Percentiles rank a stretch among this genome's conserved stretches.
phyloP scores from a whole-genome alignment of 129 eudicot genomes.

The Flaveria sonorensis region DNA sequence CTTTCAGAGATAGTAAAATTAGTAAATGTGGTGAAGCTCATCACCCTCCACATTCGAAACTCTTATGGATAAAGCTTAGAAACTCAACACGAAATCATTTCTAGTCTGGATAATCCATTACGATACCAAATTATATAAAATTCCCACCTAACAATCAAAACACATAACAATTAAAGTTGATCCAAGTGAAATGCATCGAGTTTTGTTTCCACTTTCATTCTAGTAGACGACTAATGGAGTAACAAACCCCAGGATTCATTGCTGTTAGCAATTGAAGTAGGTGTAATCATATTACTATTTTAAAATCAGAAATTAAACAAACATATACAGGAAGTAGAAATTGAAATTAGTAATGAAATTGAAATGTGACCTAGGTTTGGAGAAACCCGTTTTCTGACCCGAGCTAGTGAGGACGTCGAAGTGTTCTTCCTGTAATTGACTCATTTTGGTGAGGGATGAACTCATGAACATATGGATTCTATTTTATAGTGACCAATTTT shows the following conservation, averaged over 20 bases:
- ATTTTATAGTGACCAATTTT: no score
- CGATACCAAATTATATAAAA: not conserved
- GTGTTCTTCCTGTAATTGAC: constrained; percentile 35
- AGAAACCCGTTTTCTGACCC: constrained; percentile 70
- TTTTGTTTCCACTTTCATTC: not conserved
- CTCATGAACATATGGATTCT: no score
- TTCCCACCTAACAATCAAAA: not conserved
- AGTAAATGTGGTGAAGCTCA: not conserved
- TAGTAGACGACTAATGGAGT: not conserved
- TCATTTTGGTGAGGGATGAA: constrained; percentile 19
- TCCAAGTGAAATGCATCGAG: not conserved
- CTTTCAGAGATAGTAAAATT: not conserved
- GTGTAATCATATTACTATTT: not conserved
- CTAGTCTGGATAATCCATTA: not conserved
- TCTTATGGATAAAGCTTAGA: not conserved
- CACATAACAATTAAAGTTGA: not conserved
- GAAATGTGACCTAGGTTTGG: constrained; percentile 63
- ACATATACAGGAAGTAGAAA: not conserved
- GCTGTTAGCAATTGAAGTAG: not conserved
- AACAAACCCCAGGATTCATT: not conserved
- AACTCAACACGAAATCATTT: not conserved
- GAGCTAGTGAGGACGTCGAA: constrained; percentile 69
- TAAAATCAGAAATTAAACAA: not conserved
- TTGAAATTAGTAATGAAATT: not conserved
- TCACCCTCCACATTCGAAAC: not conserved